Conservation (phyloP, 257 asterid species). For the Primulina eburnea region DNA sequence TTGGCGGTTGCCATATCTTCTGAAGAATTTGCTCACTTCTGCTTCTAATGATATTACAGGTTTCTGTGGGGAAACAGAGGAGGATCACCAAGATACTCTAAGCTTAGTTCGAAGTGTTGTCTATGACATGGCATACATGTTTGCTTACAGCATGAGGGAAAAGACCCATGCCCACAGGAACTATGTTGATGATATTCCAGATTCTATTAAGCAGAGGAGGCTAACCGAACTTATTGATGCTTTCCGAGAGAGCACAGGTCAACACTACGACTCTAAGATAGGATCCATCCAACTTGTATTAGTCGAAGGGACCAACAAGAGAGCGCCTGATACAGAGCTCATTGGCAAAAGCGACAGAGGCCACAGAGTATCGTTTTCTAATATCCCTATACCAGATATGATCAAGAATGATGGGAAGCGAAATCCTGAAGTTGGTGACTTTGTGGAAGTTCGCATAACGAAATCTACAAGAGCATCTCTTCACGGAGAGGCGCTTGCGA, state of each 20-base stretch:
- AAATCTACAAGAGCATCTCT: slow-evolving; percentile 81
- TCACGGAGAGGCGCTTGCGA: slow-evolving; percentile 70
- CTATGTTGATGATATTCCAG: slow-evolving; percentile 81
- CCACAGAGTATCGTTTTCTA: slow-evolving; percentile 72
- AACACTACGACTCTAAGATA: slow-evolving; percentile 65
- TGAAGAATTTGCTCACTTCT: neutral
- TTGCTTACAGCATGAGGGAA: slow-evolving; percentile 99
- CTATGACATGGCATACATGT: slow-evolving; percentile 81
- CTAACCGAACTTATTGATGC: slow-evolving; percentile 75
- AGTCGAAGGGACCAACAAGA: slow-evolving; percentile 93
- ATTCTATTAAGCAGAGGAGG: slow-evolving; percentile 80
- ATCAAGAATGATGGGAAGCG: slow-evolving; percentile 47
- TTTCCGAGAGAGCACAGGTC: slow-evolving; percentile 85
- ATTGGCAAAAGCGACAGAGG: slow-evolving; percentile 94
- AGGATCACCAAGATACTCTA: slow-evolving; percentile 76
- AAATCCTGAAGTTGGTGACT: slow-evolving; percentile 69
- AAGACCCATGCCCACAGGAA: slow-evolving; percentile 97
- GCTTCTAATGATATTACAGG: slow-evolving; percentile 40
- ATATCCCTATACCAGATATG: slow-evolving; percentile 53
- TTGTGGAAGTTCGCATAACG: slow-evolving; percentile 63
- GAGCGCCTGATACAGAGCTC: slow-evolving; percentile 88
- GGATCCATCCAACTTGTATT: slow-evolving; percentile 81
- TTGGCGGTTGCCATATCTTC: neutral
- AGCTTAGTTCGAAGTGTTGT: neutral
- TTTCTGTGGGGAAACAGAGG: slow-evolving; percentile 93